Evolutionary conservation across 768 basidiomycete species (phyloP), one percentile per base, ranked within the genome.

Genomic region (Leccinum truebloodii): DNA sequence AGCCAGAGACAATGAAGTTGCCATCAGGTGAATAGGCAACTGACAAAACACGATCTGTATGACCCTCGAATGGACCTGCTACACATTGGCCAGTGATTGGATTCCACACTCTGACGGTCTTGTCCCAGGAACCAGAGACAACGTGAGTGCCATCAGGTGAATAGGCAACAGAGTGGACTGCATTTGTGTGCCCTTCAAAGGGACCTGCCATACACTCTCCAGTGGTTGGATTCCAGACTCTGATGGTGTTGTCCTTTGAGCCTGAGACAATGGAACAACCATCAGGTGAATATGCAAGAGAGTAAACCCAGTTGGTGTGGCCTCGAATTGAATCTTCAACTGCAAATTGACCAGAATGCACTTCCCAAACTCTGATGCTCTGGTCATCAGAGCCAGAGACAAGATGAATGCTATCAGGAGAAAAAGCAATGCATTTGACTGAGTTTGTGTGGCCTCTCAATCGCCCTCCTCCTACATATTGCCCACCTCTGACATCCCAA

Each of bases 211-310:
- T 28, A 62, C 63, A 57, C 32, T 50, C n/a, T 57, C 59, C 32
- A 56, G 58, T 60, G 30, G 24, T 32, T 57, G 63, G 14, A 46
- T 69, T 22, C 72, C 68, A 75, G 13, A 72, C 24, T n/a, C 58
- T 63, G 26, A 73, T 64, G 24, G 68, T 71, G 0, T 39, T 4
- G 16, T 73, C 69, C 3, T 1, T 54, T 22, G 69, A 65, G 10
- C 62, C 71, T 55, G 69, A 70, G 39, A 48, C 57, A 55, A 70
- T 48, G 14, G 57, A 26, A 9, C 46, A 66, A 2, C 74, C 73
- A 61, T 75, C 68, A 35, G 76, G 71, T 44, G 76, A 59, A 68
- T 58, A 63, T 55, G 62, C 58, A 52, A 67, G 24, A 55, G 66
- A 67, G 20, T 24, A 55, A 18, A 67, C 5, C 55, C 59, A 59